Base-by-base conservation (phyloP, 2,329 filamentous ascomycete species). In the Chrysoporthe austroafricana region DNA sequence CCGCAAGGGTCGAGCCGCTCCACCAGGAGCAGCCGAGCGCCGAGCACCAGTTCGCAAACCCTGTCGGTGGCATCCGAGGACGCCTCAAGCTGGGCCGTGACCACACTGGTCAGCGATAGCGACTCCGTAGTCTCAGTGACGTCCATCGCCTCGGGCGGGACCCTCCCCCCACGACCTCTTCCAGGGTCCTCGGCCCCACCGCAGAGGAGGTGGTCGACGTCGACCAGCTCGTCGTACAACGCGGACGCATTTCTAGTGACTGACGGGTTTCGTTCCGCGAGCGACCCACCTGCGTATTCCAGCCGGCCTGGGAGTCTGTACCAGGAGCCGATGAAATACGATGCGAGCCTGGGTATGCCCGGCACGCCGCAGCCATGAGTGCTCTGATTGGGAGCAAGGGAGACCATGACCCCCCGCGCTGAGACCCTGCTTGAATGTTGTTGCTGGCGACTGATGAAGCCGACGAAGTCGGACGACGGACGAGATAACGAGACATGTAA, bases 151-250 rank as follows among this genome's bases (percentile, higher is more conserved):
- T 69, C 65, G 4, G 62, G 68, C 4, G 62, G 57, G 1, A 59
- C 58, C 1, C 57, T 67, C 5, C 64, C 67, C 11, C 67, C 60
- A 7, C 54, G 59, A 3, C 64, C 64, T 14, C 36, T 63, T 16
- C 43, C 65, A 9, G 65, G 61, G 3, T 39, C 68, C 11, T 34
- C 44, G 2, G 7, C 54, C 7, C 58, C 62, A n/a, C 59, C 50
- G 18, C 61, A 60, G 14, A 64, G 69, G 50, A 60, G 69, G 39
- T 69, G 69, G 66, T 70, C 69, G n/a, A 69, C 64, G n/a, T 70
- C 69, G 54, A 70, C 69, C 16, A 66, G 61, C 60, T 70, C 69
- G 50, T 70, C 69, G 4, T 69, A 52, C 26, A 60, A 70, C 18
- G 69, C 69, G 6, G 56, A 63, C 9, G 63, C 64, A 3, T 67